Evolutionary conservation across 257 asterid species (phyloP).

Genomic region (Misopates orontium): DNA sequence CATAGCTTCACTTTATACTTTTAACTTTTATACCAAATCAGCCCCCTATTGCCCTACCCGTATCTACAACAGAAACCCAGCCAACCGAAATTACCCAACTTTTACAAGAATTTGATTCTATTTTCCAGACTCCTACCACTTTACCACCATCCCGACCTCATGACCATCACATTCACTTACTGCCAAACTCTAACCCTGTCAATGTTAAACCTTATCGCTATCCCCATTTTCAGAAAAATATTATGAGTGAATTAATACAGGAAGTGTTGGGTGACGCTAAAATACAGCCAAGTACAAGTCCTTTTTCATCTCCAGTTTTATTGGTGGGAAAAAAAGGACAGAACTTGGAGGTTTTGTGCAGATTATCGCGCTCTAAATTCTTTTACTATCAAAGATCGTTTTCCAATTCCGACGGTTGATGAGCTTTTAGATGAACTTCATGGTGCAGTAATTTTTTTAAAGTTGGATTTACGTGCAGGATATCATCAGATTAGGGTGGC

Average conservation of each 20-base stretch:
- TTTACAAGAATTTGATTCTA: not conserved
- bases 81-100: not conserved
- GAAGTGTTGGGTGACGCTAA: not conserved
- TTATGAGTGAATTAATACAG: not conserved
- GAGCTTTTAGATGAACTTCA: not conserved
- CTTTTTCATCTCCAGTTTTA: no score
- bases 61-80: no score
- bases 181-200: not conserved
- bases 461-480: not conserved
- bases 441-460: not conserved
- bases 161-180: not conserved
- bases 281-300: not conserved
- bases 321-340: conserved; percentile 10
- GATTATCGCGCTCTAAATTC: conserved; percentile 8
- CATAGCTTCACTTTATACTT: no score
- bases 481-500: not conserved
- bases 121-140: not conserved
- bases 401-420: not conserved
- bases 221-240: not conserved
- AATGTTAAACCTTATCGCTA: conserved; percentile 1
- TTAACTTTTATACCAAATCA: no score
- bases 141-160: not conserved
- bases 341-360: not conserved
- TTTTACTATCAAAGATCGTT: not conserved
- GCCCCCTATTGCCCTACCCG: no score